Percentiles rank a stretch among this genome's conserved stretches.
These are phyloP conservation scores for Penicillium verhagenii DNA, from an alignment of 495 filamentous ascomycete genomes.

Conservation along the genomic window DNA sequence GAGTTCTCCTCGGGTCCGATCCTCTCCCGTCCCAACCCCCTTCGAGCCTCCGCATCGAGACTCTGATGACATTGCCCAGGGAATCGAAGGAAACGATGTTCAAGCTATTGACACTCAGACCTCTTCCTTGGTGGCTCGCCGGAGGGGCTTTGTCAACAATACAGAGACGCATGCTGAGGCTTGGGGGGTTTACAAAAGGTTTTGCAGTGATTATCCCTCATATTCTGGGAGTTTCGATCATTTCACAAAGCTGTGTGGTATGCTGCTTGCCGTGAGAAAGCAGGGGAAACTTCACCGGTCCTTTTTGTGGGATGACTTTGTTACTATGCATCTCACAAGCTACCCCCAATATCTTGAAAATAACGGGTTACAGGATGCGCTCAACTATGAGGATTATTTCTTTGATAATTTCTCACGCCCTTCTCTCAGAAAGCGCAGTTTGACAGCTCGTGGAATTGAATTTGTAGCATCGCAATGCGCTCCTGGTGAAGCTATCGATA, in stretches of 20 bases:
- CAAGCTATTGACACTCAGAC: conserved; percentile 4
- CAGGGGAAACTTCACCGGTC: conserved; percentile 40
- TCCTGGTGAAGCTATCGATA: background rate
- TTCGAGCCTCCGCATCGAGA: background rate
- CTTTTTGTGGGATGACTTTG: conserved; percentile 68
- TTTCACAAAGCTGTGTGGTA: conserved; percentile 55
- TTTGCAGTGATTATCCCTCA: conserved; percentile 54
- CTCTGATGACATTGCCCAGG: background rate
- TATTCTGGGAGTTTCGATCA: conserved; percentile 53
- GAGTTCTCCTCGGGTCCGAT: background rate
- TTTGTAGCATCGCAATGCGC: conserved; percentile 27
- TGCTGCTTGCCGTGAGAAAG: conserved; percentile 48
- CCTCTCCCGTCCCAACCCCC: background rate
- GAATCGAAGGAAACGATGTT: background rate
- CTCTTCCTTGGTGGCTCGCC: conserved; percentile 20
- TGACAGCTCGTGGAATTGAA: conserved; percentile 30
- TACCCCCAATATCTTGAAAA: conserved; percentile 37
- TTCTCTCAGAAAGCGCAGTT: conserved; percentile 36
- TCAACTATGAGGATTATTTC: conserved; percentile 40
- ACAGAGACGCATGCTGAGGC: conserved; percentile 22
- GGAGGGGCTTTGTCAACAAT: conserved; percentile 25
- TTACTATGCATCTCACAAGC: conserved; percentile 47
- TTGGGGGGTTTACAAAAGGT: conserved; percentile 45
- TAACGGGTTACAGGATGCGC: conserved; percentile 10
- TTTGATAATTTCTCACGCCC: conserved; percentile 23